Evolutionary conservation across 352 stramenopile species (phyloP).

Genomic region (Globisporangium parvum): DNA sequence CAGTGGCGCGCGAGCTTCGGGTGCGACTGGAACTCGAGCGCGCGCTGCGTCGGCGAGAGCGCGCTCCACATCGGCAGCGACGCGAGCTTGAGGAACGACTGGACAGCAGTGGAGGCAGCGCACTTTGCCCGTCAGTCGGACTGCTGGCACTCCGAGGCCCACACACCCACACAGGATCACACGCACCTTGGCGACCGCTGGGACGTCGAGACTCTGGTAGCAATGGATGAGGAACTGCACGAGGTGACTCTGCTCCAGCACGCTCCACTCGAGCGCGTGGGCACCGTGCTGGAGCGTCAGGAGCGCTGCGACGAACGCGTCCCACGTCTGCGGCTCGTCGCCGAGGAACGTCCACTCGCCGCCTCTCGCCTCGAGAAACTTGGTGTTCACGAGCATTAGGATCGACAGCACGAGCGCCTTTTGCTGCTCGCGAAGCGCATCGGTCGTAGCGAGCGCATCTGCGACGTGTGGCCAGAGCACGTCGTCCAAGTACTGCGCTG

Average conservation of each 20-base stretch:
- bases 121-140: background rate
- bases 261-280: slow-evolving; percentile 12
- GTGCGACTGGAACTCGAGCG: slow-evolving; percentile 54
- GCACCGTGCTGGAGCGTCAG: slow-evolving; percentile 14
- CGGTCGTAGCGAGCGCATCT: slow-evolving; percentile 8
- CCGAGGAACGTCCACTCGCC: slow-evolving; percentile 11
- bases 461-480: slow-evolving; percentile 40
- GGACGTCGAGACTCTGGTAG: slow-evolving; percentile 56
- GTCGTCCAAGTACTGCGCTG: slow-evolving; percentile 35
- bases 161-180: no score
- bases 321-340: slow-evolving; percentile 22
- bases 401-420: slow-evolving; percentile 40
- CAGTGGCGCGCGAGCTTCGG: slow-evolving; percentile 68
- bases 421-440: slow-evolving; percentile 20
- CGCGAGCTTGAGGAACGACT: slow-evolving; percentile 47
- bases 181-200: slow-evolving; percentile 29
- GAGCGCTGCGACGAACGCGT: slow-evolving; percentile 30
- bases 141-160: no score
- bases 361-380: slow-evolving; percentile 4
- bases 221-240: slow-evolving; percentile 56
- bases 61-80: slow-evolving; percentile 61
- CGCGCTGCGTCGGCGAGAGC: slow-evolving; percentile 49
- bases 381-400: slow-evolving; percentile 33
- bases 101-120: background rate
- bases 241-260: slow-evolving; percentile 46